A percentile compares a stretch with the other conserved stretches of the same genome.
Evolutionary conservation across 192 early-diverging fungal species (phyloP).

Genomic region (Linnemannia elongata): DNA sequence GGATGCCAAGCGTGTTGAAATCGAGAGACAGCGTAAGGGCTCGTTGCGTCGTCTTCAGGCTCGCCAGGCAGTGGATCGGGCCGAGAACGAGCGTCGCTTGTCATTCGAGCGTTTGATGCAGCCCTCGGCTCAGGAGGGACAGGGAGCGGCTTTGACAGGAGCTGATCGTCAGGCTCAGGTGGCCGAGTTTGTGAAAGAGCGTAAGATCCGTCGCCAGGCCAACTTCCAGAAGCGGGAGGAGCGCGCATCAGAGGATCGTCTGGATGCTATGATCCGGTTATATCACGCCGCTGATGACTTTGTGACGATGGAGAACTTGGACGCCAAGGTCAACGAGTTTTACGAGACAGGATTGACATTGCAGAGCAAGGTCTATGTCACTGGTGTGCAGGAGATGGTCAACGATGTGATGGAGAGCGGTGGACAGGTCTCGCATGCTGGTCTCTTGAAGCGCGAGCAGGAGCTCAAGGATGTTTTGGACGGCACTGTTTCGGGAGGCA

Average conservation of each 20-base stretch:
- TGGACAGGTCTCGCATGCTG: constrained; percentile 37
- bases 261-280: constrained; percentile 53
- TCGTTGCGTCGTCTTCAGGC: constrained; percentile 38
- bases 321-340: constrained; percentile 54
- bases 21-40: constrained; percentile 34
- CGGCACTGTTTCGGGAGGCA: constrained; percentile 50
- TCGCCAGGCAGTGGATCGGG: constrained; percentile 30
- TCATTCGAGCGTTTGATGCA: constrained; percentile 45
- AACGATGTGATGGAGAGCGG: constrained; percentile 49
- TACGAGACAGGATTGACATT: constrained; percentile 49
- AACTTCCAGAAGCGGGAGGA: constrained; percentile 37
- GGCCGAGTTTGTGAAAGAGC: constrained; percentile 38
- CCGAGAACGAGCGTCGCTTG: constrained; percentile 42
- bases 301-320: constrained; percentile 56
- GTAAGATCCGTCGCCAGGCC: constrained; percentile 29
- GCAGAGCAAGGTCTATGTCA: constrained; percentile 41
- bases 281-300: constrained; percentile 49
- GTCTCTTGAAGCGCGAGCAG: constrained; percentile 47
- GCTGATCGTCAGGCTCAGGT: constrained; percentile 34
- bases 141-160: constrained; percentile 8
- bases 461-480: constrained; percentile 53
- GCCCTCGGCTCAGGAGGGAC: constrained; percentile 16
- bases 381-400: constrained; percentile 35
- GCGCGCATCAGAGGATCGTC: constrained; percentile 29
- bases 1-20: constrained; percentile 25